Base-by-base conservation (phyloP, 192 early-diverging fungal genomes). In the Entomortierella beljakovae region DNA sequence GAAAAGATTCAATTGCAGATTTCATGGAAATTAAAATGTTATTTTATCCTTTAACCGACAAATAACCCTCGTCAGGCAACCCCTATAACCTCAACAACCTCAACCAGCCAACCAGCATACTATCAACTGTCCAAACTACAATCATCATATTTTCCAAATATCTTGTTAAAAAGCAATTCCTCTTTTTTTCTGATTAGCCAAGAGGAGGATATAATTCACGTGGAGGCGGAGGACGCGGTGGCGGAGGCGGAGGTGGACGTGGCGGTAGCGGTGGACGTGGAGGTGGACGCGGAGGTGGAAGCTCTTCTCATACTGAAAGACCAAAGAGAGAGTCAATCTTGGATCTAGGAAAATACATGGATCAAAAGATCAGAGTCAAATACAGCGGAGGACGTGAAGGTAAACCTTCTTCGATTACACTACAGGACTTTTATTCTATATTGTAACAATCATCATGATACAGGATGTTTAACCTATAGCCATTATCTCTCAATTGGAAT, bases 321-420 rank as follows among this genome's bases (percentile, higher is more conserved):
- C 88, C 87, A 65, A 92, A 92, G 83, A 91, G 96, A 84, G 95
- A 98, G 73, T 88, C 90, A 18, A 98, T 99, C 71, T 86, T 99
- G 49, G 96, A 99, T 80, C 88, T 97, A 37, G 85, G 90, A 35
- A 98, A 97, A 85, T 97, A 98, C 86, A 88, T 92, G 84, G 91
- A 99, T 69, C 96, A 97, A 81, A 85, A 91, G 60, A 91, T 99
- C 56, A 89, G 90, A 34, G 95, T 97, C 51, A 94, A 98, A 86
- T 98, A 96, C 83, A 92, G 89, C 61, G 96, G 94, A 33, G 96
- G 95, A 43, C 88, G 96, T 48, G 94, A 99, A 91, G 96, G 96
- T 97, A 83, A 34, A 29, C 3, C 51, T n/a, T n/a, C n/a, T n/a
- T n/a, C n/a, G n/a, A n/a, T n/a, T n/a, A n/a, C n/a, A n/a, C n/a